Conservation (phyloP, 768 basidiomycete genomes). For the Tricholoma saponaceum region DNA sequence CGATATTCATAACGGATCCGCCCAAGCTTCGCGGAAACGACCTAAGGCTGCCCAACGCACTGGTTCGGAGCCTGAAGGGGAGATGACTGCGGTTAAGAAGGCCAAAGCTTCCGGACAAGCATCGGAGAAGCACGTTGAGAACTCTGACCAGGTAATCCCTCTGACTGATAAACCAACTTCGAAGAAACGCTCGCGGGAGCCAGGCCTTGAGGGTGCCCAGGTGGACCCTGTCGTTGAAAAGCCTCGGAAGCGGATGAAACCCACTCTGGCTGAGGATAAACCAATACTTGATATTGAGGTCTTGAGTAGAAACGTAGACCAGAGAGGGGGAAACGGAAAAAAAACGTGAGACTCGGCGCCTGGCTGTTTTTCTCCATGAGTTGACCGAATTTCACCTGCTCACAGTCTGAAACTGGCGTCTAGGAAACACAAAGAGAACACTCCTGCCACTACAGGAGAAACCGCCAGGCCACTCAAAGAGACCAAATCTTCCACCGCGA, state of each 20-base stretch:
- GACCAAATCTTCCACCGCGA: neutral
- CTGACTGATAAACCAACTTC: neutral
- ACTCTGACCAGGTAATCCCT: neutral
- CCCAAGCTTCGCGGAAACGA: neutral
- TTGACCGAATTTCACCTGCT: neutral
- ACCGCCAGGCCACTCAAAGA: neutral
- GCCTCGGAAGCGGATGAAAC: neutral
- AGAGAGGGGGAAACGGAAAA: neutral
- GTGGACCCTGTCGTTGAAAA: neutral
- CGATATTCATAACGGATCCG: neutral
- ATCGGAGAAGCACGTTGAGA: neutral
- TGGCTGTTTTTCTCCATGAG: neutral
- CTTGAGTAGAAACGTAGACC: neutral
- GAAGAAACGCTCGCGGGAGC: neutral
- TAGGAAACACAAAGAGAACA: slow-evolving; percentile 33
- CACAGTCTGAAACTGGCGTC: slow-evolving; percentile 11
- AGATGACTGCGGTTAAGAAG: neutral
- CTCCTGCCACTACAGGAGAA: neutral
- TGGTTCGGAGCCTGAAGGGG: neutral
- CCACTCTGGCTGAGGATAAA: neutral
- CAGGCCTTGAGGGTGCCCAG: neutral
- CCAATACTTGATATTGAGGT: neutral
- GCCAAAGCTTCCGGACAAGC: neutral
- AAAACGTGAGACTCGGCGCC: neutral
- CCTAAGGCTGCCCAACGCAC: neutral